Conservation (phyloP, 2,329 filamentous ascomycete species). For the Claviceps humidiphila region DNA sequence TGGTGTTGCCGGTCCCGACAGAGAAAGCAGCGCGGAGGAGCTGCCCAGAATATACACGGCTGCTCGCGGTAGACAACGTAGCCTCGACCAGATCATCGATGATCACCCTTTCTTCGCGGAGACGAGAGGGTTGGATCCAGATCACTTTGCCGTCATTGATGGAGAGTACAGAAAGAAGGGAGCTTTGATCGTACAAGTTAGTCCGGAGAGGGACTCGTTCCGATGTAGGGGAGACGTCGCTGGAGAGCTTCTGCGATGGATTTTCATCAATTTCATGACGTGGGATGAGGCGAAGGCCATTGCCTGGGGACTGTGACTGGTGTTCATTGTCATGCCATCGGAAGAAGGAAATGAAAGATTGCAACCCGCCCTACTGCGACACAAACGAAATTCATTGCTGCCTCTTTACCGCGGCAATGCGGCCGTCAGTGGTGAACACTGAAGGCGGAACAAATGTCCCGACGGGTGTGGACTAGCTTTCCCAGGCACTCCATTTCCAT, state of each 20-base stretch:
- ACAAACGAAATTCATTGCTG: not conserved
- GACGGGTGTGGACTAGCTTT: too few relatives aligned
- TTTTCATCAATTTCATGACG: conserved; percentile 5
- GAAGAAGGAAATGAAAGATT: not conserved
- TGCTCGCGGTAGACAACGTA: not conserved
- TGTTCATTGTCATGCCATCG: not conserved
- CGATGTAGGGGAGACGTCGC: conserved; percentile 1
- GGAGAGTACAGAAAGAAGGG: not conserved
- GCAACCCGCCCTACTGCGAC: not conserved
- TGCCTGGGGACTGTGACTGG: not conserved
- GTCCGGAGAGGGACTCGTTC: conserved; percentile 1
- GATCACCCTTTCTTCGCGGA: conserved; percentile 1
- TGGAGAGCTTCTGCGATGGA: conserved; percentile 5
- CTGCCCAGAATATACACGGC: not conserved
- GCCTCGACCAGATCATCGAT: not conserved
- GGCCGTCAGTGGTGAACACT: not conserved
- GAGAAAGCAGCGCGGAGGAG: not conserved
- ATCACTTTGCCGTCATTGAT: conserved; percentile 1
- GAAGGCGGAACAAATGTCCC: too few relatives aligned
- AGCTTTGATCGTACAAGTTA: not conserved
- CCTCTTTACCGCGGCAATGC: not conserved
- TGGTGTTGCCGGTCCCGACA: not conserved
- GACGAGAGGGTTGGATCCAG: not conserved
- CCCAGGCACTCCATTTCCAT: too few relatives aligned
- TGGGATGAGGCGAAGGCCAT: conserved; percentile 4